Conservation (phyloP, 164 flowering plant species). For the Chimonanthus salicifolius region DNA sequence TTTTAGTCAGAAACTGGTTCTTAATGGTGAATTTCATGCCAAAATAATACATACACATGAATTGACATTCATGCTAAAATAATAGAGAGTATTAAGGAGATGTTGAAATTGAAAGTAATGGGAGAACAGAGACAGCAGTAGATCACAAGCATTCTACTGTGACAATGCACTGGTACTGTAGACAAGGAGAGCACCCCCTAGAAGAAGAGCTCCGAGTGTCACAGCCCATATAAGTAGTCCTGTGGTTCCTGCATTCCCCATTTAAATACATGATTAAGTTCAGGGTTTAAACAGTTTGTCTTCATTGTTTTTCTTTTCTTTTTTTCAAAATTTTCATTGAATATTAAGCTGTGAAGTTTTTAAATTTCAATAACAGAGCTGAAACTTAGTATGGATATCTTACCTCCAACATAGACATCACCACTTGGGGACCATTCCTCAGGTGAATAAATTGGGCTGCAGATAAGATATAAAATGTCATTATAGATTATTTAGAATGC, state of each 20-base stretch:
- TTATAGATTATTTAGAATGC: no score
- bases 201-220: slow-evolving; percentile 69
- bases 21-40: not conserved
- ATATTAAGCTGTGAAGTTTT: no score
- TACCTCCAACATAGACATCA: slow-evolving; percentile 89
- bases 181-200: slow-evolving; percentile 93
- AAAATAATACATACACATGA: not conserved
- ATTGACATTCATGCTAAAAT: not conserved
- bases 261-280: not conserved
- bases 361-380: not conserved
- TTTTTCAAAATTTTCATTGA: not conserved
- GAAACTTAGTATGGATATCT: slow-evolving; percentile 4
- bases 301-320: not conserved
- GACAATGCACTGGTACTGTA: slow-evolving; percentile 97
- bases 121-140: not conserved
- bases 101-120: not conserved
- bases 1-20: not conserved
- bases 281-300: not conserved
- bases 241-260: slow-evolving; percentile 52
- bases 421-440: slow-evolving; percentile 86
- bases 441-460: slow-evolving; percentile 75
- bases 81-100: not conserved
- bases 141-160: slow-evolving; percentile 31
- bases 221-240: slow-evolving; percentile 88
- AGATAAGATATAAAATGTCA: not conserved